Evolutionary conservation across 768 basidiomycete genomes (phyloP), one percentile per base, ranked within the genome.

Genomic region (Lyophyllum decastes): DNA sequence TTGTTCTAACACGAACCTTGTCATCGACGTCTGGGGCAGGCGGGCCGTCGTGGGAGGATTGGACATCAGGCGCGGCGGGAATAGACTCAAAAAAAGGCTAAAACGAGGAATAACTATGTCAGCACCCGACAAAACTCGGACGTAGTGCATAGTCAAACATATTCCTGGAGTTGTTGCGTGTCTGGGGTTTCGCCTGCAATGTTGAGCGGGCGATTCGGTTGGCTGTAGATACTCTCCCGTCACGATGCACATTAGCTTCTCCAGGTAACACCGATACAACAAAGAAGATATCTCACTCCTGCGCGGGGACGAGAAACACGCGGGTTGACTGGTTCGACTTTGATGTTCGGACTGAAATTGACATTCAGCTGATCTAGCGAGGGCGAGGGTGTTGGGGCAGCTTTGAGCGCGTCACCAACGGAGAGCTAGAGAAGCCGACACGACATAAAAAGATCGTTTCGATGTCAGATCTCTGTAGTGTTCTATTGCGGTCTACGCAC

Each of bases 171-270:
- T 11, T 38, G 33, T 11, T 38, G 35, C 17, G 27, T 21, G 14
- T 49, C 49, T 2, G 54, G 47, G 7, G 26, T 50, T 54, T 58
- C 56, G 16, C 60, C 47, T 22, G 66, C 62, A 16, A 72, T 60
- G 4, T 47, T 7, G 25, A 73, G 68, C 25, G 69, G 69, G 8
- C 57, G 60, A 52, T 71, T 70, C 0, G 71, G 72, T 8, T 71
- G 64, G 33, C 54, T 70, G 57, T 71, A 74, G 9, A 74, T 57
- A 30, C 63, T 68, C 72, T 73, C 49, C 17, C 9, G 21, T 22
- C 34, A 12, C 19, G 2, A 41, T 11, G 33, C n/a, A 55, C 34
- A 26, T 40, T 10, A 21, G 52, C 51, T 3, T 35, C 22, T 21
- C 24, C 19, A 16, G 30, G 47, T 22, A 2, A 30, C 5, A 12